Evolutionary conservation across 225 moss, liverwort and hornwort genomes (phyloP).

Genomic region (Sphagnum tenellum): DNA sequence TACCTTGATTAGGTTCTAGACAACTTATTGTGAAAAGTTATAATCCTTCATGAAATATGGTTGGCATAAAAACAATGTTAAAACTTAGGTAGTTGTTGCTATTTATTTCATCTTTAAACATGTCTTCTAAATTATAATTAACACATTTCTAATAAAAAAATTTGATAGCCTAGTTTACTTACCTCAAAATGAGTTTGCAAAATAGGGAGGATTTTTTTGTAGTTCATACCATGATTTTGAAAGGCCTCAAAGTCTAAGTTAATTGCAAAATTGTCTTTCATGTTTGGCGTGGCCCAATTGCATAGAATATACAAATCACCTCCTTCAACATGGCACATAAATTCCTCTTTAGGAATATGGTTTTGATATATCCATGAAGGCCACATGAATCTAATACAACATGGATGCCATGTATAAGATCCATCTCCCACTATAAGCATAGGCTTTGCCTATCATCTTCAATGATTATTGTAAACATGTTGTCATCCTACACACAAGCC

Average conservation of each 20-base stretch:
- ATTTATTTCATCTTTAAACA: no score
- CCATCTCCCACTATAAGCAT: constrained; percentile 92
- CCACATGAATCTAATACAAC: constrained; percentile 53
- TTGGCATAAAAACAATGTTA: no score
- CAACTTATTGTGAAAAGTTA: no score
- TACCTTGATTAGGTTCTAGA: no score
- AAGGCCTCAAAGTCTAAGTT: constrained; percentile 1
- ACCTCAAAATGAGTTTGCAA: constrained; percentile 79
- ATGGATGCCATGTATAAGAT: constrained; percentile 70
- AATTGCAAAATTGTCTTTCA: constrained; percentile 34
- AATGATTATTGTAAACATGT: constrained; percentile 67
- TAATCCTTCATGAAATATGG: no score
- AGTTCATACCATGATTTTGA: constrained; percentile 42
- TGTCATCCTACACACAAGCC: no score
- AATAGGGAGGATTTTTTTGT: constrained; percentile 49
- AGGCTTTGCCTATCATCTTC: constrained; percentile 85
- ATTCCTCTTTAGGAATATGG: constrained; percentile 27
- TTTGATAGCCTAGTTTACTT: no score
- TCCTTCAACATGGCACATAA: constrained; percentile 26
- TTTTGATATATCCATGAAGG: constrained; percentile 33
- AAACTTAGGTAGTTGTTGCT: no score
- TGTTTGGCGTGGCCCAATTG: constrained; percentile 45
- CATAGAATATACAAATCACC: constrained; percentile 14
- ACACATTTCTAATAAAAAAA: no score
- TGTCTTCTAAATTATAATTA: no score